Evolutionary conservation across 352 stramenopile genomes (phyloP), one percentile per base, ranked within the genome.

Genomic region (Phytopythium litorale): DNA sequence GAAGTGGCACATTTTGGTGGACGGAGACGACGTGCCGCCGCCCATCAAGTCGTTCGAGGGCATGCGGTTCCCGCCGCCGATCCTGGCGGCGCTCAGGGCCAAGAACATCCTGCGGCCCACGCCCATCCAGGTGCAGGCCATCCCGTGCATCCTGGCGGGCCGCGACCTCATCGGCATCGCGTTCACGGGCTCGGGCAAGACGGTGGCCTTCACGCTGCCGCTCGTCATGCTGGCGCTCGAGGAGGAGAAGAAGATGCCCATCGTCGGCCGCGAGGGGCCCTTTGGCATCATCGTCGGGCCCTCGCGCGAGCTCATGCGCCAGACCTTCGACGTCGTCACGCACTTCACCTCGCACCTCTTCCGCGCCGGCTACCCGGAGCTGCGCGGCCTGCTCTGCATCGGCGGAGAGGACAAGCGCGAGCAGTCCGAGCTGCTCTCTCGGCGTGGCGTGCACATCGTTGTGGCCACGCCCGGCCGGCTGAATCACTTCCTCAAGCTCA

Each of bases 151-250:
- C 53, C 83, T 99, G 33, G 89, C 95, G 1, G 96, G 96, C 19
- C 87, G 97, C 42, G 97, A 99, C 74, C 97, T 99, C 79, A 98
- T 99, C 49, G 98, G 98, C 54, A 99, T 99, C 68, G 97, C 97
- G 11, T 99, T 99, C 73, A 99, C 97, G 5, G 97, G 97, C 6
- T 98, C 83, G 2, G 98, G 98, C n/a, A 99, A 99, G 76, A 99
- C 97, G 0, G 81, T 99, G 35, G 98, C 96, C 13, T 99, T 99
- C 79, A 97, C 84, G 18, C 71, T 99, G 43, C 97, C 97, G 38
- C 72, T 99, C 16, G 89, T 99, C 43, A 98, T 99, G 91, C 80
- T 98, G 25, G 92, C 97, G 45, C 79, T 99, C 30, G 97, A 99
- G 69, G 90, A 99, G 70, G 97, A 99, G 76, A 84, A 92, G 72